Evolutionary conservation across 768 basidiomycete species (phyloP), one percentile per base, ranked within the genome.

Genomic region (Boletus reticuloceps): DNA sequence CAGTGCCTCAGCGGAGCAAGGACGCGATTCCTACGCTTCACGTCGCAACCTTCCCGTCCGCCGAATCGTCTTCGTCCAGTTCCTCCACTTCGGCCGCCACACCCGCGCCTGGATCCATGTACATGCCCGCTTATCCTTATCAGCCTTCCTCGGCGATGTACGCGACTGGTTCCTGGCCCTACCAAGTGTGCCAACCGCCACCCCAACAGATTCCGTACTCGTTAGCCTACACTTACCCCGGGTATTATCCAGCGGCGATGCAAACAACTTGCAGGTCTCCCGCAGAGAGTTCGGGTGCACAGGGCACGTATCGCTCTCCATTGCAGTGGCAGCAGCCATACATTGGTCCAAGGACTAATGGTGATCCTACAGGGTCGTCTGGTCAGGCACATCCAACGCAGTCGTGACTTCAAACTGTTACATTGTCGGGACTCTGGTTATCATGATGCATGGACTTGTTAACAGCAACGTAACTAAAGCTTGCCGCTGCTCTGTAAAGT

Each of bases 241-340:
- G 61, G n/a, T 70, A 65, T 56, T 65, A 65, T 50, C 63, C 67
- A n/a, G 5, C 59, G 40, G 37, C 20, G 22, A 41, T 58, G 53
- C 54, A 58, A 34, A 37, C 47, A 39, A 22, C 50, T 41, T 60
- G 59, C 48, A 31, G 47, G 44, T 39, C 59, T 17, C 61, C 65
- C 42, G 51, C 54, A 6, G 61, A 58, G 49, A 55, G 45, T 55
- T 49, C 40, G 47, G 58, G 58, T 38, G 46, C 53, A 58, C 70
- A 64, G 48, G 66, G 62, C 62, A 51, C 60, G 59, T 66, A 65
- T 32, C 44, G 60, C 47, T 59, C 65, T 47, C 61, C 56, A 36
- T 56, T 75, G 46, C 69, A 70, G 44, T 76, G 73, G 75, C 74
- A 69, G 55, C 63, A 57, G 50, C 70, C 73, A 47, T 73, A 74